Evolutionary conservation across 106 monocot genomes (phyloP).

Genomic region (Xerophyta viscosa): DNA sequence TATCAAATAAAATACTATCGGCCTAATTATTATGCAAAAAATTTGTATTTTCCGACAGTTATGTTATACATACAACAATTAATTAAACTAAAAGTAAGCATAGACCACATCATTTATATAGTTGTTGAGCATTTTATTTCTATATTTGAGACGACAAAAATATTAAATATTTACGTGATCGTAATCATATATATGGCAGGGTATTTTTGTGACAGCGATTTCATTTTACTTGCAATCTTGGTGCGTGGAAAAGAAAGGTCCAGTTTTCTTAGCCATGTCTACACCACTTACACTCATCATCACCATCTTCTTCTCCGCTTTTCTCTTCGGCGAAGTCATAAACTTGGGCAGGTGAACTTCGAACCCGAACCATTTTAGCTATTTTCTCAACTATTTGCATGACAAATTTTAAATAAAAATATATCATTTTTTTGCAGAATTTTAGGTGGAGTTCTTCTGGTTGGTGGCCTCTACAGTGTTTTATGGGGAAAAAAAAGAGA

Average conservation of each 20-base stretch:
- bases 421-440: slow-evolving; percentile 36
- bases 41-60: no score
- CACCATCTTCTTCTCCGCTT: slow-evolving; percentile 9
- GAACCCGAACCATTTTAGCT: no score
- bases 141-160: no score
- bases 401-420: no score
- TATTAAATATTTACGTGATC: neutral
- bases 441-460: slow-evolving; percentile 29
- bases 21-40: no score
- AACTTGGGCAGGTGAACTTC: slow-evolving; percentile 23
- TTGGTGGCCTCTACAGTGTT: slow-evolving; percentile 40
- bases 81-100: no score
- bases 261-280: slow-evolving; percentile 23
- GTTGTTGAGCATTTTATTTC: no score
- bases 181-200: slow-evolving; percentile 11
- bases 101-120: no score
- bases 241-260: slow-evolving; percentile 27
- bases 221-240: slow-evolving; percentile 32
- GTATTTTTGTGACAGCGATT: slow-evolving; percentile 20
- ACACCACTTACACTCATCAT: slow-evolving; percentile 17
- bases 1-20: no score
- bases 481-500: slow-evolving; percentile 43
- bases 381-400: no score
- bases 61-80: no score
- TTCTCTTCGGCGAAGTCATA: slow-evolving; percentile 9